Percentiles rank a stretch among this genome's conserved stretches.
Conservation (phyloP, 1,284 basidiomycete species). For the Cryptococcus maquisensis region DNA sequence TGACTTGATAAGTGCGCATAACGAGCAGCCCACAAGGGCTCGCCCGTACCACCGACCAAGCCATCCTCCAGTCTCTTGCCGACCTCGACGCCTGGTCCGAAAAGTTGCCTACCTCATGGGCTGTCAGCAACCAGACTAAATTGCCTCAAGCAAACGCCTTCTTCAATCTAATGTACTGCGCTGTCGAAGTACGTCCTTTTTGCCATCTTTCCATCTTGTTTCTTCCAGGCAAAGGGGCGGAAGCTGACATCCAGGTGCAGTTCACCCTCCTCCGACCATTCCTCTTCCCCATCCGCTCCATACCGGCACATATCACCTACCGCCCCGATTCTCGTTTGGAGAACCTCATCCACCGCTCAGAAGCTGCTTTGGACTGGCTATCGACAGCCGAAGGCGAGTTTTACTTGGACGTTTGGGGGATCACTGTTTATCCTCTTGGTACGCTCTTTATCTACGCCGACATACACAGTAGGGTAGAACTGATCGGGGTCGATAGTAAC, state of each 20-base stretch:
- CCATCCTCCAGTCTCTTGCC: slow-evolving; percentile 8
- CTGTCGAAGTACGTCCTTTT: slow-evolving; percentile 9
- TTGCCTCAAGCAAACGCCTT: slow-evolving; percentile 11
- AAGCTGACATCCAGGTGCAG: not conserved
- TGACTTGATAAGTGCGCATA: slow-evolving; percentile 3
- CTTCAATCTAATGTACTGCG: slow-evolving; percentile 15
- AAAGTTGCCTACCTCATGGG: slow-evolving; percentile 14
- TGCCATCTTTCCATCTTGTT: too few relatives aligned
- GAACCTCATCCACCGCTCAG: slow-evolving; percentile 5
- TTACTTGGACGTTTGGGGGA: slow-evolving; percentile 18
- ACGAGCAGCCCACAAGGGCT: slow-evolving; percentile 6
- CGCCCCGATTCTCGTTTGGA: slow-evolving; percentile 11
- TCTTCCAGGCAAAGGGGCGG: not conserved
- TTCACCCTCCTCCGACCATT: slow-evolving; percentile 16
- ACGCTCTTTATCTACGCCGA: not conserved
- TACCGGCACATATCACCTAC: slow-evolving; percentile 17
- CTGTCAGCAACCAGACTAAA: slow-evolving; percentile 6
- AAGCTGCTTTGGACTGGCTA: slow-evolving; percentile 29
- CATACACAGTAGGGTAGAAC: not conserved
- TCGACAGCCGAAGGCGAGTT: slow-evolving; percentile 19
- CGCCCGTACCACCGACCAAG: slow-evolving; percentile 11
- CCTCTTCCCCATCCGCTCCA: slow-evolving; percentile 12
- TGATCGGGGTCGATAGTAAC: not conserved
- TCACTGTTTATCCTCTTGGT: slow-evolving; percentile 14
- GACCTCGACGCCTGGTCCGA: slow-evolving; percentile 17